These are phyloP conservation scores for Aspergillus conjunctus DNA, from an alignment of 495 filamentous ascomycete species.

Conservation along the genomic window DNA sequence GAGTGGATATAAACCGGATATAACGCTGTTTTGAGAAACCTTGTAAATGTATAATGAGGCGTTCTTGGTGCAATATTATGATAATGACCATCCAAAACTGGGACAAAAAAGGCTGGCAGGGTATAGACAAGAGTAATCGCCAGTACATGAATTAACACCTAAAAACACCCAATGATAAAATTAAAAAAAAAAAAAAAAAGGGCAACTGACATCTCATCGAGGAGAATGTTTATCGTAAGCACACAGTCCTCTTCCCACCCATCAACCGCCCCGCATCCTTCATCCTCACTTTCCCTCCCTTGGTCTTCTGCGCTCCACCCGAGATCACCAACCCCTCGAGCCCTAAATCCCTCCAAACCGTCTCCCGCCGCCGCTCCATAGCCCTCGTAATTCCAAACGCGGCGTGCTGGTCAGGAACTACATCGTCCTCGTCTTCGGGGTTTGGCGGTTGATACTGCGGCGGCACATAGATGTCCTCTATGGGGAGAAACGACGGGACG, in stretches of 20 bases:
- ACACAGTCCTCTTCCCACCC: slow-evolving; percentile 39
- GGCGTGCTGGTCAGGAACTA: slow-evolving; percentile 95
- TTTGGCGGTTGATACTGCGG: slow-evolving; percentile 90
- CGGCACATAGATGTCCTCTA: slow-evolving; percentile 81
- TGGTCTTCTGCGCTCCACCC: slow-evolving; percentile 30
- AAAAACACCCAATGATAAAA: slow-evolving; percentile 2
- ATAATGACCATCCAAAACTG: slow-evolving; percentile 18
- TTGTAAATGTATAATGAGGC: slow-evolving; percentile 27
- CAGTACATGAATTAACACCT: not conserved
- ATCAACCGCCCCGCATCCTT: slow-evolving; percentile 23
- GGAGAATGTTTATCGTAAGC: slow-evolving; percentile 36
- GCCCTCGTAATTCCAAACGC: slow-evolving; percentile 94
- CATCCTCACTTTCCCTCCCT: slow-evolving; percentile 23
- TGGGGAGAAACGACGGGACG: slow-evolving; percentile 50
- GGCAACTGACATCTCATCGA: not conserved
- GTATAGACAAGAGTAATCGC: not conserved
- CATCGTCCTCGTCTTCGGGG: slow-evolving; percentile 97
- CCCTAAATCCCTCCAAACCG: slow-evolving; percentile 85
- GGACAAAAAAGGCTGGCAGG: not conserved
- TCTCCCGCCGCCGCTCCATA: slow-evolving; percentile 62
- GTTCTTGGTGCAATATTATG: slow-evolving; percentile 17
- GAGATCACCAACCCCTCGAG: slow-evolving; percentile 66
- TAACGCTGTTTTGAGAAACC: slow-evolving; percentile 30
- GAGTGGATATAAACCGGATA: slow-evolving; percentile 83
- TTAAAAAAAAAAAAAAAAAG: slow-evolving; percentile 10